Evolutionary conservation across 768 basidiomycete species (phyloP).

Genomic region (Pleurotus tuoliensis): DNA sequence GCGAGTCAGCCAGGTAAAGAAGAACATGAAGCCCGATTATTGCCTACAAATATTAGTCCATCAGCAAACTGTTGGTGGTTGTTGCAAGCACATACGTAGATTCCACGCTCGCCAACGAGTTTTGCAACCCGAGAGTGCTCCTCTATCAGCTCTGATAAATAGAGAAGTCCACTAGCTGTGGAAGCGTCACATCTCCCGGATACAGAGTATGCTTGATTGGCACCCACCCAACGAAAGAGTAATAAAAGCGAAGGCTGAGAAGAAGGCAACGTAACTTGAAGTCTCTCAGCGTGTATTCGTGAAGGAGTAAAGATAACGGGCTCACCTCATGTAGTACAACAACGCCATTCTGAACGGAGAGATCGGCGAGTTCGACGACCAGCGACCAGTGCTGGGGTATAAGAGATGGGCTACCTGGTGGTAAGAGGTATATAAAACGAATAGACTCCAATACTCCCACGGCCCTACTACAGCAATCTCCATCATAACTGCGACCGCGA

Average conservation of each 20-base stretch:
- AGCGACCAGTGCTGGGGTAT: too few relatives aligned
- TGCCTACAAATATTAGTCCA: conserved; percentile 39
- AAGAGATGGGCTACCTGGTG: too few relatives aligned
- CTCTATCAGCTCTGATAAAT: conserved; percentile 93
- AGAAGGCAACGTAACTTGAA: conserved; percentile 66
- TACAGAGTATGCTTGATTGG: background rate
- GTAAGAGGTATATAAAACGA: too few relatives aligned
- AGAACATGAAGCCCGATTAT: conserved; percentile 77
- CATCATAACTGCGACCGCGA: background rate
- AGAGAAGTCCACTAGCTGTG: conserved; percentile 87
- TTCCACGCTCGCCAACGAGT: conserved; percentile 74
- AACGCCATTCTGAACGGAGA: conserved; percentile 38
- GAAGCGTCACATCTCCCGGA: conserved; percentile 9
- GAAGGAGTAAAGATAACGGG: conserved; percentile 7
- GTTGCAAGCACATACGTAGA: conserved; percentile 62
- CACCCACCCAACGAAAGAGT: conserved; percentile 82
- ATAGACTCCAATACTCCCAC: too few relatives aligned
- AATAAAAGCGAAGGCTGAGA: conserved; percentile 84
- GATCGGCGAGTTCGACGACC: too few relatives aligned
- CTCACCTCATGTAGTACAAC: conserved; percentile 61
- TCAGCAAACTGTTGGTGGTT: conserved; percentile 7
- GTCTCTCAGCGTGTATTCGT: background rate
- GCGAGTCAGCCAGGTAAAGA: conserved; percentile 74
- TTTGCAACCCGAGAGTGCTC: conserved; percentile 87
- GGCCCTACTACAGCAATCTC: too few relatives aligned